Evolutionary conservation across 2,329 filamentous ascomycete genomes (phyloP), one percentile per base, ranked within the genome.

Genomic region (Remersonia thermophila): DNA sequence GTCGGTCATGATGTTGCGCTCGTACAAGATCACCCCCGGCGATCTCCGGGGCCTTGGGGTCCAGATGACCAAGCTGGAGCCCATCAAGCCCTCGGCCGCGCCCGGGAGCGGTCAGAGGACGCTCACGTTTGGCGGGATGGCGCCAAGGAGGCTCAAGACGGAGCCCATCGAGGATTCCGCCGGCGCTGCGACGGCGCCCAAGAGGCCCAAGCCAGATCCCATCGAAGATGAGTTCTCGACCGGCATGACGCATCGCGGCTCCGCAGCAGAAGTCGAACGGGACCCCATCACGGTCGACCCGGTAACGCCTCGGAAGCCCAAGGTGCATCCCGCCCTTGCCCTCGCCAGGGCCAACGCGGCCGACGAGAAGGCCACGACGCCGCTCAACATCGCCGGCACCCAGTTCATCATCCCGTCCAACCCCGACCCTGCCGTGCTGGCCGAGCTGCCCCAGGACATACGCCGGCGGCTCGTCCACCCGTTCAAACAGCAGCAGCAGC

Each of bases 31-130:
- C 49, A 83, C 81, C 2, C 85, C 91, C 0, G 91, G 89, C 8
- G 91, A 98, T 54, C 67, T 98, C n/a, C 74, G 91, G 51, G 91
- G 91, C 1, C 66, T 98, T 8, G 91, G 91, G 0, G 73, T 96
- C 1, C 89, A 95, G 54, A 82, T 96, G 76, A 91, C 86, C 11
- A 95, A 86, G 55, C 68, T 98, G 3, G 86, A 95, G 48, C 76
- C 81, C 0, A 62, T 91, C 49, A 93, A 83, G 51, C 52, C 60
- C 1, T 61, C 69, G n/a, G 70, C 62, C 1, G 56, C 67, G 2
- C 77, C 86, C 36, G 75, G 82, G 42, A 93, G 85, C 50, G 20
- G 20, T 23, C 89, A 96, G 55, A 79, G 72, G 45, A 79, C 73
- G 33, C 65, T 96, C 14, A 74, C 70, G 26, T 95, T 95, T 61